Percentiles rank a stretch among this genome's conserved stretches.
Conservation (phyloP, 1,284 basidiomycete genomes). For the Pascua guehoae region DNA sequence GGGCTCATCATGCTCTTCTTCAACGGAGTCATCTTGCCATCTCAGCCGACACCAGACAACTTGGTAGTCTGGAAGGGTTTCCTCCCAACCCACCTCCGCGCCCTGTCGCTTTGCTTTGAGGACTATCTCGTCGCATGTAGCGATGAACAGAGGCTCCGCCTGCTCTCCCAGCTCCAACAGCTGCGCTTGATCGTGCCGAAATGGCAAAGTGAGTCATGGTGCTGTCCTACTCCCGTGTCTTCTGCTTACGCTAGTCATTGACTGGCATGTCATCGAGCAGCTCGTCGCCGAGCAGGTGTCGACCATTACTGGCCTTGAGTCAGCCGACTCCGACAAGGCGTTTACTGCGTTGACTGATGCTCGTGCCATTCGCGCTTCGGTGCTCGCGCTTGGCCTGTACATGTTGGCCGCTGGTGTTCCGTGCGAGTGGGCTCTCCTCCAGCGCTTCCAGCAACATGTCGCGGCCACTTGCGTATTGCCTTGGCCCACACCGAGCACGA, state of each 20-base stretch:
- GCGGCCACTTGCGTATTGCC: constrained; percentile 30
- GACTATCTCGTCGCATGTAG: constrained; percentile 33
- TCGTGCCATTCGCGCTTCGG: constrained; percentile 24
- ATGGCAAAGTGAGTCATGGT: constrained; percentile 34
- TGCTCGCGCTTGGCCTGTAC: constrained; percentile 32
- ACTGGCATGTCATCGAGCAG: constrained; percentile 35
- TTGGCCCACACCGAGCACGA: constrained; percentile 18
- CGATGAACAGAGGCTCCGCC: constrained; percentile 31
- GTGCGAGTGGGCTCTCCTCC: constrained; percentile 27
- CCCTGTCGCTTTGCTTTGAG: constrained; percentile 36
- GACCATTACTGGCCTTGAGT: constrained; percentile 21
- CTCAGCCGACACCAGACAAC: constrained; percentile 24
- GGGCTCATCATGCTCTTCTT: constrained; percentile 32
- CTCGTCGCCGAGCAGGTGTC: constrained; percentile 30
- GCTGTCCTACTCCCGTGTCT: too few species aligned
- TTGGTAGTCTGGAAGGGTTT: constrained; percentile 26
- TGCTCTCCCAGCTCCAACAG: constrained; percentile 24
- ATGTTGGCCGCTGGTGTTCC: constrained; percentile 35
- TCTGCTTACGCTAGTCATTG: constrained; percentile 26
- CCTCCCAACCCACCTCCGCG: constrained; percentile 28
- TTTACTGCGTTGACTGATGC: constrained; percentile 28
- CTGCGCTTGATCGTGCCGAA: constrained; percentile 20
- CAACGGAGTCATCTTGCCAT: constrained; percentile 21
- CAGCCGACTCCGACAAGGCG: constrained; percentile 14
- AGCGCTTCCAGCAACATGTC: constrained; percentile 41